These are phyloP conservation scores for Saitozyma sp. DNA, from an alignment of 768 basidiomycete species.

Conservation along the genomic window DNA sequence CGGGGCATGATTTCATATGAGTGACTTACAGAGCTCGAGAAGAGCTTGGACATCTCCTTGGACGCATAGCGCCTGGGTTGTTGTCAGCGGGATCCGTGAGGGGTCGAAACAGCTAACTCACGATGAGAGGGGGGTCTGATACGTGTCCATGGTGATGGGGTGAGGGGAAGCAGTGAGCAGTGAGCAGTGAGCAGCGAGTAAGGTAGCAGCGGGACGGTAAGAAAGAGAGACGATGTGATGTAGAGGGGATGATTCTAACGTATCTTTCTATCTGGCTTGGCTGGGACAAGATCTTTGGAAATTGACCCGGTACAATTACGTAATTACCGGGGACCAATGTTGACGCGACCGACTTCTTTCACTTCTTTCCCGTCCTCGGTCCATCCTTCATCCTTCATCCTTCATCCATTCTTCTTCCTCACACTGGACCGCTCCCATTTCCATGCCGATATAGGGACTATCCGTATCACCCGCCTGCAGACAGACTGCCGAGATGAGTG, in stretches of 20 bases:
- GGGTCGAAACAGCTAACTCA: slow-evolving; percentile 19
- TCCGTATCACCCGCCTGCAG: background rate
- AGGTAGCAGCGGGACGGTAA: background rate
- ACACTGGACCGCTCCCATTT: background rate
- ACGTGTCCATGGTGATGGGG: slow-evolving; percentile 48
- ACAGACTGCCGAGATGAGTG: background rate
- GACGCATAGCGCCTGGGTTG: slow-evolving; percentile 87
- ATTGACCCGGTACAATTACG: background rate
- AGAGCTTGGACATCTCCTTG: slow-evolving; percentile 96
- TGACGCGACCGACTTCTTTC: background rate
- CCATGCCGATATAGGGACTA: background rate
- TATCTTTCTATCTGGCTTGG: slow-evolving; percentile 4
- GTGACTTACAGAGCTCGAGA: slow-evolving; percentile 77
- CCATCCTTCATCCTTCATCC: no score
- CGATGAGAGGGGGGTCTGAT: slow-evolving; percentile 54
- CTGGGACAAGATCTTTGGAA: background rate
- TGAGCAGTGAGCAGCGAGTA: background rate
- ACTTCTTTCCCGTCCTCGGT: no score
- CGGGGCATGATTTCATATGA: no score
- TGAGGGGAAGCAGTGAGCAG: background rate
- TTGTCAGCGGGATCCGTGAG: no score
- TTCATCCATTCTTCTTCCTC: no score
- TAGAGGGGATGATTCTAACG: no score
- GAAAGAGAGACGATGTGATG: no score
- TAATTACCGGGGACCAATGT: background rate